phyloP scores from a whole-genome alignment of 495 filamentous ascomycete genomes.

The Penicillium coprophilum region DNA sequence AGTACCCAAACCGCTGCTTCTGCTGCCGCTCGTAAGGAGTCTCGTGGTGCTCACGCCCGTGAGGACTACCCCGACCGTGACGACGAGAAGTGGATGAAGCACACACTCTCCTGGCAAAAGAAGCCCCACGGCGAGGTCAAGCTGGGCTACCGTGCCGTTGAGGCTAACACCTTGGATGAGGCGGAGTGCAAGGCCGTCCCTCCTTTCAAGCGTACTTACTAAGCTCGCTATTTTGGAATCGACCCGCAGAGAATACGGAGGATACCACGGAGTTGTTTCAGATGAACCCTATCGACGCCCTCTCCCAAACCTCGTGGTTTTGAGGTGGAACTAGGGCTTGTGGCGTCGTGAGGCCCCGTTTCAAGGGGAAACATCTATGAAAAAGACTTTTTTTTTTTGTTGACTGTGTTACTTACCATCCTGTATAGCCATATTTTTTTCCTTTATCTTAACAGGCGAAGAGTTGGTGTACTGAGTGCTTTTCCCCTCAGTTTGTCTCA shows the following conservation, averaged over 20 bases:
- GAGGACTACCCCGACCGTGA: conserved; percentile 95
- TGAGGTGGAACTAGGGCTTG: conserved; percentile 11
- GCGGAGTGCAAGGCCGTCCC: conserved; percentile 85
- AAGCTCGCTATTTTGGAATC: conserved; percentile 27
- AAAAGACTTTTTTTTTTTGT: conserved; percentile 42
- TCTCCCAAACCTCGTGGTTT: conserved; percentile 8
- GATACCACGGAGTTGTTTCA: conserved; percentile 29
- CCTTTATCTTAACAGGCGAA: conserved; percentile 42
- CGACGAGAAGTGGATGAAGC: conserved; percentile 97
- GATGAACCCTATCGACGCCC: conserved; percentile 13
- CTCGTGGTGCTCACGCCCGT: conserved; percentile 88
- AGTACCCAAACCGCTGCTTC: conserved; percentile 81
- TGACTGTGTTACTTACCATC: conserved; percentile 43
- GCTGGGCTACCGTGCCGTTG: conserved; percentile 74
- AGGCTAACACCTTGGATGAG: conserved; percentile 78
- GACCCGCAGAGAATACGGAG: conserved; percentile 12
- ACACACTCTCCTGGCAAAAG: conserved; percentile 93
- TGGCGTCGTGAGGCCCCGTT: conserved; percentile 17
- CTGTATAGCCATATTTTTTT: conserved; percentile 49
- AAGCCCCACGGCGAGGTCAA: conserved; percentile 76
- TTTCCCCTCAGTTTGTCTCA: conserved; percentile 37
- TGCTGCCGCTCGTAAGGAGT: conserved; percentile 89
- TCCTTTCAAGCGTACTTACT: conserved; percentile 85
- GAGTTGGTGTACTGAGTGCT: conserved; percentile 46
- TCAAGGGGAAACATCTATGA: conserved; percentile 33